Conservation (phyloP, 2,329 filamentous ascomycete genomes). For the Colletotrichum sp. region DNA sequence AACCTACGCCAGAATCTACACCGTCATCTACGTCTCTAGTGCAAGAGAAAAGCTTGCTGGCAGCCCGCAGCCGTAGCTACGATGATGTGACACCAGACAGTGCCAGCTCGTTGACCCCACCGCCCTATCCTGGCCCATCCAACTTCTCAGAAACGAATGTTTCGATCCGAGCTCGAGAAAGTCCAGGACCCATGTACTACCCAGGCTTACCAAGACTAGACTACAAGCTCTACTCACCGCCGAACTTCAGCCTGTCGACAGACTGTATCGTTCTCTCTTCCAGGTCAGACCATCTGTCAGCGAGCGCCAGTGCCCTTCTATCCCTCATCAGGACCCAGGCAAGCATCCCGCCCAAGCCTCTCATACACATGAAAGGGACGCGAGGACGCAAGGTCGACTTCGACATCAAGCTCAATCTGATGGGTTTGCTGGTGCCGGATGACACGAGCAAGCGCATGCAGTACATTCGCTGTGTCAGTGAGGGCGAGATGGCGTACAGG, state of each 20-base stretch:
- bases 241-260: constrained; percentile 54
- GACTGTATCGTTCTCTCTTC: constrained; percentile 54
- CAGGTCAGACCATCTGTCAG: constrained; percentile 53
- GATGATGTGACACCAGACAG: background rate
- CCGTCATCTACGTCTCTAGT: background rate
- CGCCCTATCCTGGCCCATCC: constrained; percentile 39
- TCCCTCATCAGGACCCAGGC: constrained; percentile 53
- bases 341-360: constrained; percentile 59
- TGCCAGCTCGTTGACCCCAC: constrained; percentile 25
- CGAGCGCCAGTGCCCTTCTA: constrained; percentile 48
- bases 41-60: background rate
- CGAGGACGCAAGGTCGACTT: constrained; percentile 54
- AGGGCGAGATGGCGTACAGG: constrained; percentile 55
- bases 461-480: constrained; percentile 56
- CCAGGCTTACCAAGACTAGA: constrained; percentile 54
- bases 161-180: background rate
- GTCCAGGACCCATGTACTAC: constrained; percentile 40
- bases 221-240: constrained; percentile 58
- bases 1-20: background rate
- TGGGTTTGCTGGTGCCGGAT: constrained; percentile 57
- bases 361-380: constrained; percentile 54
- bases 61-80: background rate
- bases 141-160: constrained; percentile 18
- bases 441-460: constrained; percentile 50
- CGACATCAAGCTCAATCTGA: constrained; percentile 58